phyloP scores from a whole-genome alignment of 1,139 yeast genomes.

The Geotrichum reessii region DNA sequence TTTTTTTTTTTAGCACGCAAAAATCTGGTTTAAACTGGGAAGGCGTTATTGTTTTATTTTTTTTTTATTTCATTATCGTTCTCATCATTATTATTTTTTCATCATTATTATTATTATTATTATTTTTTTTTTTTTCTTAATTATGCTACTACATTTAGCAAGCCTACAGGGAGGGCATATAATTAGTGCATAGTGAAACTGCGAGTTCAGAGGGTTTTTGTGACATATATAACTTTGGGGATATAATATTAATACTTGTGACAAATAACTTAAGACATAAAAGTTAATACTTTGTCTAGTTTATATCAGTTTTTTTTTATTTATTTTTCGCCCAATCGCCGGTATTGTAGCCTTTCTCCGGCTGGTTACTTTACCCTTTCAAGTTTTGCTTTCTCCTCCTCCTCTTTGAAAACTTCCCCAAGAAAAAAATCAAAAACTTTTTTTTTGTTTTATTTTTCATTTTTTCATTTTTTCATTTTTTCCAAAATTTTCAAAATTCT shows the following conservation, averaged over 20 bases:
- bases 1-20: conserved; percentile 7
- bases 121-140: background rate
- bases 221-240: too few relatives aligned
- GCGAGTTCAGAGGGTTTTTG: too few relatives aligned
- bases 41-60: background rate
- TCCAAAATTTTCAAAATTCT: too few relatives aligned
- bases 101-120: background rate
- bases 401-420: too few relatives aligned
- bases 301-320: too few relatives aligned
- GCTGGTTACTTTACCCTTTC: too few relatives aligned
- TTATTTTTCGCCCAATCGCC: background rate
- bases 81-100: background rate
- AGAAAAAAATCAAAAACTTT: too few relatives aligned
- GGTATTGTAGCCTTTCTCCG: background rate
- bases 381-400: too few relatives aligned
- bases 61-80: too few relatives aligned
- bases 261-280: background rate
- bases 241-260: too few relatives aligned
- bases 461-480: background rate
- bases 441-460: background rate
- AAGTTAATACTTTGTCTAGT: background rate
- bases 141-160: background rate
- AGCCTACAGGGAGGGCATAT: background rate
- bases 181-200: too few relatives aligned
- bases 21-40: conserved; percentile 9